Evolutionary conservation across 345 rosid genomes (phyloP).

Genomic region (Pistacia atlantica): DNA sequence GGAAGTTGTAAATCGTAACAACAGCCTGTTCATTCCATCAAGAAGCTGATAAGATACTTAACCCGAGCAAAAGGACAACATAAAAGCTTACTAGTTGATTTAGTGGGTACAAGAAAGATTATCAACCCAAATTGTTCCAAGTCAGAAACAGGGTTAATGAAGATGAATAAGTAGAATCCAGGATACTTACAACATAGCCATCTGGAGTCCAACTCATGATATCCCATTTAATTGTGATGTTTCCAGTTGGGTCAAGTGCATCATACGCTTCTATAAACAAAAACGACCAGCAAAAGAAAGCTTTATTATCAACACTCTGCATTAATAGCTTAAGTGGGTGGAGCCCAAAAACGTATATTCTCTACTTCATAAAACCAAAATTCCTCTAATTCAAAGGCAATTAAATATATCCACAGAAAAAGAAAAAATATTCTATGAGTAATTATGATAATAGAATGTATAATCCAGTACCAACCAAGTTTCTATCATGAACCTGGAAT

Average conservation of each 20-base stretch:
- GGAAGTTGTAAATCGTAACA: constrained; percentile 78
- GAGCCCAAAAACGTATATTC: too few relatives aligned
- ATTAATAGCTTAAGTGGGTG: background rate
- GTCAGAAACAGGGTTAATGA: background rate
- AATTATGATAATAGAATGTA: background rate
- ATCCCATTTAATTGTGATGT: constrained; percentile 96
- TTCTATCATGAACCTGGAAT: background rate
- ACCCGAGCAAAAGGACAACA: background rate
- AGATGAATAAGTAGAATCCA: background rate
- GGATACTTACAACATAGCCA: constrained; percentile 75
- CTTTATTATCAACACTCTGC: background rate
- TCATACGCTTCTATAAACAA: constrained; percentile 71
- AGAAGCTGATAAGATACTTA: constrained; percentile 11
- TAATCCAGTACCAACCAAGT: background rate
- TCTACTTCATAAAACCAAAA: background rate
- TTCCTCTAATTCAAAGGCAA: too few relatives aligned
- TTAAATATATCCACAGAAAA: too few relatives aligned
- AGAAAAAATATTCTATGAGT: too few relatives aligned
- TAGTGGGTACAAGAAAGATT: background rate
- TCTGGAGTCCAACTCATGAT: constrained; percentile 77
- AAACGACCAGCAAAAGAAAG: constrained; percentile 19
- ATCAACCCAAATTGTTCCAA: background rate
- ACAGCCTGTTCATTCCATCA: constrained; percentile 50
- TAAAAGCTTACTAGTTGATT: background rate
- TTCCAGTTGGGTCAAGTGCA: constrained; percentile 86